Conservation (phyloP, 129 eudicot species). For the Calendula officinalis region DNA sequence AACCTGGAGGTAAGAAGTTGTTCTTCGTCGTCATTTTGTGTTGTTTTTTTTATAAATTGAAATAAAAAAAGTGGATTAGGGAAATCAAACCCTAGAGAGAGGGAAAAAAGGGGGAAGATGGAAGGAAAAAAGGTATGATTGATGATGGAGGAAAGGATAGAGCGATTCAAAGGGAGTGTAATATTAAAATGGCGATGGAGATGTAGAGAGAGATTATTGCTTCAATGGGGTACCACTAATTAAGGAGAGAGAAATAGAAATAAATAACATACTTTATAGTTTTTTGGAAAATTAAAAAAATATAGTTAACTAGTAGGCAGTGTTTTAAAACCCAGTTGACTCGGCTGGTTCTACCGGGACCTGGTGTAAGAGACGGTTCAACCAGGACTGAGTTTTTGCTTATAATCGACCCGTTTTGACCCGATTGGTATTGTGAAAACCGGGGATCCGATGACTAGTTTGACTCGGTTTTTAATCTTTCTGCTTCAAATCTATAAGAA, state of each 20-base stretch:
- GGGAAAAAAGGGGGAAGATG: conserved; percentile 14
- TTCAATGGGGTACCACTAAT: conserved; percentile 37
- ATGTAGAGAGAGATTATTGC: conserved; percentile 20
- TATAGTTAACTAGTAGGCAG: no score
- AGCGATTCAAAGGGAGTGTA: conserved; percentile 48
- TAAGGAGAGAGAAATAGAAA: conserved; percentile 1
- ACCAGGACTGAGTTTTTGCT: no score
- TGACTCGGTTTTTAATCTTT: no score
- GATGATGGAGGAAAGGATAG: neutral
- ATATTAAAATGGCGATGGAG: conserved; percentile 17
- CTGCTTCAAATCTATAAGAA: no score
- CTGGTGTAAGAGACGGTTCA: no score
- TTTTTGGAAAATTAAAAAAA: no score
- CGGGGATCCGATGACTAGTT: no score
- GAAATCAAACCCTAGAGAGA: conserved; percentile 52
- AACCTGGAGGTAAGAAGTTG: conserved; percentile 67
- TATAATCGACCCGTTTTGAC: no score
- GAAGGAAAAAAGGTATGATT: conserved; percentile 8
- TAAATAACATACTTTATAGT: no score
- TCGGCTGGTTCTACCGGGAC: no score
- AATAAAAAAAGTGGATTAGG: conserved; percentile 13
- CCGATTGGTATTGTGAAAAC: no score
- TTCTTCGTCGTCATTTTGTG: conserved; percentile 39
- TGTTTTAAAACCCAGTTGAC: no score
- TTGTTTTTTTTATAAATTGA: neutral